Base-by-base conservation (phyloP, 495 filamentous ascomycete species). In the Lasiosphaeria miniovina region DNA sequence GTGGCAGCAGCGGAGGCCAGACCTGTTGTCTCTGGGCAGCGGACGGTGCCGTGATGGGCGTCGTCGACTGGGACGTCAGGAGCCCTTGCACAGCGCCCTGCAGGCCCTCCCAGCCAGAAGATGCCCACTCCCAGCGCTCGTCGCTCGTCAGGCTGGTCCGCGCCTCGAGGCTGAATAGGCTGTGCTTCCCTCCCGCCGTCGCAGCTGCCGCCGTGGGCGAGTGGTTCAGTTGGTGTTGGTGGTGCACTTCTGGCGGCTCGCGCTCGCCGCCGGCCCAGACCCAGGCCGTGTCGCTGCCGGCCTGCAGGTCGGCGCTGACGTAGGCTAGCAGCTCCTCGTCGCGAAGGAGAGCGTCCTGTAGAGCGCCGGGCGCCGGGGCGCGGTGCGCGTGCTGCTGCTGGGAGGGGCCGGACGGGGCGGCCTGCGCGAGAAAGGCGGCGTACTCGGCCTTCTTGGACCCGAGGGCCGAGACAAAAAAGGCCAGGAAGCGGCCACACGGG, bases 291-390 rank as follows among this genome's bases (percentile, higher is more conserved):
- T 94, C 90, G 6, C 78, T 77, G 45, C 82, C 83, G n/a, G 88
- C 90, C 71, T 98, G 94, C 73, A 96, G 82, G 71, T 98, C 94
- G 0, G 88, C 91, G 31, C 89, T 93, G 2, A 89, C 86, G 68
- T 96, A 96, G 2, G 86, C 90, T 38, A 98, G 76, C 70, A 98
- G 85, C 71, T 96, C 94, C 63, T 97, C 94, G 69, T 98, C 94
- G 17, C 80, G 74, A n/a, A 90, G 78, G 3, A 91, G 68, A 14
- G 82, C 71, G 3, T 80, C 71, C 50, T 77, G 73, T 8, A 80
- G 52, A 3, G 65, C 63, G 7, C 68, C 38, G n/a, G 41, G 59
- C 17, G 61, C 62, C 46, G 58, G 24, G 60, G 36, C 36, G 64
- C 54, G 61, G 38, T 61, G 60, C 34, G 60, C 50, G 24, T 61